Base-by-base conservation (phyloP, 106 monocot genomes). In the Platanthera guangdongensis region DNA sequence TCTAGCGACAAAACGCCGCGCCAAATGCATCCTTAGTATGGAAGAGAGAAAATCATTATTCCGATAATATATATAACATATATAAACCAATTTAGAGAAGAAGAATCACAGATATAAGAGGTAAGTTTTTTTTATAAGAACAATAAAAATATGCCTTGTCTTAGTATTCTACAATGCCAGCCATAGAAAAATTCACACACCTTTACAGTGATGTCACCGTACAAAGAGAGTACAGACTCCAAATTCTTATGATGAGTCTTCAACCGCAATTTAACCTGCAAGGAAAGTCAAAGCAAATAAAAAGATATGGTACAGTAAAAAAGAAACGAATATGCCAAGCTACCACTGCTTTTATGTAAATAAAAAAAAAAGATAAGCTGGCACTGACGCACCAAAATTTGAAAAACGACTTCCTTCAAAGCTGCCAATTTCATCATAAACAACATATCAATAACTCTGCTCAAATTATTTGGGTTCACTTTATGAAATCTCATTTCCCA, bases 211-310 rank as follows among this genome's bases (percentile, higher is more conserved):
- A 89, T 51, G 73, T 90, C 90, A 50, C 89, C 80, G 81, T 96
- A 96, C 46, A 86, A 63, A 72, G 87, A 84, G 81, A 93, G 86
- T 10, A 96, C 93, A 71, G 85, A 83, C 80, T 91, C 93, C 13
- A 96, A 79, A 86, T 96, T 96, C 74, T 93, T 84, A 85, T 91
- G 88, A 81, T 95, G 84, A 78, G 95, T 90, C 75, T 89, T 80
- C 64, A 95, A 77, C 51, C 92, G 75, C 47, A 95, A 77, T 82
- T 90, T 95, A 16, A 90, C 92, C 95, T 76, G 45, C 76, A 21
- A 81, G 68, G 39, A 81, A 45, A 51, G 76, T 21, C 54, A 13
- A 68, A 70, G 52, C 77, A 76, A 50, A 68, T 0, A 25, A 52
- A 1, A 53, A 53, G 52, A 53, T 53, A 53, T 13, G 52, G 8